These are phyloP conservation scores for Fraxinus cuspidata DNA, from an alignment of 257 asterid genomes.

Conservation along the genomic window DNA sequence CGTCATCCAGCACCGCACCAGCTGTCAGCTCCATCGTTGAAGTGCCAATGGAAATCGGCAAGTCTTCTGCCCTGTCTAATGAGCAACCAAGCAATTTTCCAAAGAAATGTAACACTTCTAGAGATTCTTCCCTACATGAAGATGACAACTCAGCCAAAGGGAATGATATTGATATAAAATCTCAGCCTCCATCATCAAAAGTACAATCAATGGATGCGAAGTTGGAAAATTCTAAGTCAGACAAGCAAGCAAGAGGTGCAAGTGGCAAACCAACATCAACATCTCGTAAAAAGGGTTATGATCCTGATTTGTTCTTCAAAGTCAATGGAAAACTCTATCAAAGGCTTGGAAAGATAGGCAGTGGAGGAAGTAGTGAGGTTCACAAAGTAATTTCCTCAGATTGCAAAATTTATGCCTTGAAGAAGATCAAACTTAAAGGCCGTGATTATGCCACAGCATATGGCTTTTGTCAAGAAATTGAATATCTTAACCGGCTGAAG, in stretches of 20 bases:
- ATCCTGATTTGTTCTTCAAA: slow-evolving; percentile 86
- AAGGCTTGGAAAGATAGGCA: slow-evolving; percentile 97
- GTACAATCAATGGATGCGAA: slow-evolving; percentile 45
- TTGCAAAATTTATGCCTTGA: slow-evolving; percentile 86
- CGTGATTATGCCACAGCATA: slow-evolving; percentile 96
- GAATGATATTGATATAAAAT: slow-evolving; percentile 38
- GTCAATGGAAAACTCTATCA: slow-evolving; percentile 95
- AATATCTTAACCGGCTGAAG: slow-evolving; percentile 71
- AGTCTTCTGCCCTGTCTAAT: slow-evolving; percentile 29
- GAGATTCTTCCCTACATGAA: slow-evolving; percentile 34
- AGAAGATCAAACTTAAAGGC: slow-evolving; percentile 93
- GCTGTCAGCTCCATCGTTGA: slow-evolving; percentile 38
- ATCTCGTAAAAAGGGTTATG: slow-evolving; percentile 79
- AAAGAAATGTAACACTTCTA: slow-evolving; percentile 33
- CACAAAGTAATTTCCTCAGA: slow-evolving; percentile 97
- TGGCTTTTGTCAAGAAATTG: slow-evolving; percentile 97
- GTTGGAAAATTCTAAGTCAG: slow-evolving; percentile 54
- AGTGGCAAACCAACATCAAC: slow-evolving; percentile 63
- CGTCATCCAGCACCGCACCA: slow-evolving; percentile 35
- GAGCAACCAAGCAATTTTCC: slow-evolving; percentile 39
- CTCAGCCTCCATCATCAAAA: slow-evolving; percentile 45
- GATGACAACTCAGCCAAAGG: slow-evolving; percentile 42
- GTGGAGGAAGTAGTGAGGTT: slow-evolving; percentile 99
- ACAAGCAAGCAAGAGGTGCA: slow-evolving; percentile 57
- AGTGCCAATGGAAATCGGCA: slow-evolving; percentile 37